Evolutionary conservation across 139 green algal species (phyloP).

Genomic region (Limnomonas spitsbergensis): DNA sequence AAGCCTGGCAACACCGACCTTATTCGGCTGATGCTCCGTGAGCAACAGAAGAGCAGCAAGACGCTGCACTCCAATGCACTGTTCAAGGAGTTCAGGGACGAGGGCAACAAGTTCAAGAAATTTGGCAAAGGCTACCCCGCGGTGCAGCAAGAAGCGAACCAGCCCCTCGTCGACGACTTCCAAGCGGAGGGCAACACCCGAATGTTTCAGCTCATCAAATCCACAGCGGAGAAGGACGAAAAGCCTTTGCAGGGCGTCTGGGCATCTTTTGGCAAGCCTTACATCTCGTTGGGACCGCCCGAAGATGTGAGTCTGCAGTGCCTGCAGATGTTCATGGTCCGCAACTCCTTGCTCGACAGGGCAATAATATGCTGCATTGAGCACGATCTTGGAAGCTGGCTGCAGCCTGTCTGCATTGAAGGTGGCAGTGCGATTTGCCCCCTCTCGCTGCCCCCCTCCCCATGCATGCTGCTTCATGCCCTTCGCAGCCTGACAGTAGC

Average conservation of each 20-base stretch:
- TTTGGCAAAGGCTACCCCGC: constrained; percentile 39
- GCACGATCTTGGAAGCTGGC: too few species aligned
- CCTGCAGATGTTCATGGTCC: neutral
- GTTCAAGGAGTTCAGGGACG: constrained; percentile 43
- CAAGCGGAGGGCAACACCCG: constrained; percentile 44
- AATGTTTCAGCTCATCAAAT: constrained; percentile 48
- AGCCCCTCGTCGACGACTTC: constrained; percentile 32
- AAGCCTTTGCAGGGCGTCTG: constrained; percentile 38
- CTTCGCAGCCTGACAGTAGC: neutral
- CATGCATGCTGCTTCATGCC: neutral
- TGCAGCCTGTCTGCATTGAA: too few species aligned
- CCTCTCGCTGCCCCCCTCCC: too few species aligned
- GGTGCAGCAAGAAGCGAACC: neutral
- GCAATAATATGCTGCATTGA: too few species aligned
- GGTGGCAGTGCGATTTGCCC: too few species aligned
- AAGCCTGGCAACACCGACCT: constrained; percentile 33
- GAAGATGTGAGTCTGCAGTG: neutral
- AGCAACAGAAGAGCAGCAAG: constrained; percentile 35
- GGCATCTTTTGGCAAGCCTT: constrained; percentile 43
- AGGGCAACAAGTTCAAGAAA: constrained; percentile 20
- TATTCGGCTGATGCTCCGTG: constrained; percentile 41
- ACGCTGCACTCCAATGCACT: constrained; percentile 41
- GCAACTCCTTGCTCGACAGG: neutral
- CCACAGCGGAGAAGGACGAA: constrained; percentile 37
- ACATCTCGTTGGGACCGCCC: constrained; percentile 36